Conservation (phyloP, 106 monocot species). For the Apostasia shenzhenica region DNA sequence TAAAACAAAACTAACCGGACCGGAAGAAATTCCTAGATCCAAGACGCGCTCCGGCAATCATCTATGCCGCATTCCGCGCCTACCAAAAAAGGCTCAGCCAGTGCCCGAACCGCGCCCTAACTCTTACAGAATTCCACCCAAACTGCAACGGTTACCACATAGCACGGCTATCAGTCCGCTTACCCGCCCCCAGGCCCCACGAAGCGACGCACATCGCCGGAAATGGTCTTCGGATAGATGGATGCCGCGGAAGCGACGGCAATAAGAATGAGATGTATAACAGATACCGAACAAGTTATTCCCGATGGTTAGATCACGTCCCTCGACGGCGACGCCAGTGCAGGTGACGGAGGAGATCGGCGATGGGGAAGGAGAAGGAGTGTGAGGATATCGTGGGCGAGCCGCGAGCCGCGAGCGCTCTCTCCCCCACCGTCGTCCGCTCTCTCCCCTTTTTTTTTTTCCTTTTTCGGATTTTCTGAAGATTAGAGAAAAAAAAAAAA, state of each 20-base stretch:
- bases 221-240: not conserved
- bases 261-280: not conserved
- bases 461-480: not conserved
- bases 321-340: not conserved
- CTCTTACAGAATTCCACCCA: too few species aligned
- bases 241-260: not conserved
- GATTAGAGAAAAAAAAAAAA: not conserved
- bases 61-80: conserved; percentile 1
- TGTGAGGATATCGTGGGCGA: conserved; percentile 1
- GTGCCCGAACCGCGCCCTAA: conserved; percentile 6
- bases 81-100: not conserved
- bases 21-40: not conserved
- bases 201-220: not conserved
- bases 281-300: not conserved
- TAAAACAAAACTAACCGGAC: not conserved
- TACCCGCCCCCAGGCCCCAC: not conserved
- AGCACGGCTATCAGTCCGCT: not conserved
- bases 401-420: not conserved
- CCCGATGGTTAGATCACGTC: not conserved
- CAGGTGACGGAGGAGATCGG: not conserved
- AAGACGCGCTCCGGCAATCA: not conserved
- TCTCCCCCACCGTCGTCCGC: conserved; percentile 1
- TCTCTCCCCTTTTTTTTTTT: not conserved
- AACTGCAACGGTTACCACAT: not conserved
- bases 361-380: not conserved